phyloP scores from a whole-genome alignment of 2,329 filamentous ascomycete species.

The Cadophora gregata region DNA sequence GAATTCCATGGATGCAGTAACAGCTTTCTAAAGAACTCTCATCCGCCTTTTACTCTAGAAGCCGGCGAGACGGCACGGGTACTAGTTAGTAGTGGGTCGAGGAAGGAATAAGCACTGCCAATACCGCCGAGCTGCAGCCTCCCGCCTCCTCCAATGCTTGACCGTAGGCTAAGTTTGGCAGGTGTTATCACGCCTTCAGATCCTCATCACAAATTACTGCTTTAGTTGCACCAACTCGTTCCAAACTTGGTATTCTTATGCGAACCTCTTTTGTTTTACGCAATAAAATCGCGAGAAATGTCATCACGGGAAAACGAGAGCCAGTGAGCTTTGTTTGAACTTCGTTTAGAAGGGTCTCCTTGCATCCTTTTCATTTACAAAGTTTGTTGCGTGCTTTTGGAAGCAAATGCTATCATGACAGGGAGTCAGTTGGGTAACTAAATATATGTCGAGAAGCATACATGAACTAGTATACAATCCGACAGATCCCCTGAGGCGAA shows the following conservation, averaged over 20 bases:
- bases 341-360: not conserved
- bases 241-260: not conserved
- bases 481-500: not conserved
- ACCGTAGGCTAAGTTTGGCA: constrained; percentile 2
- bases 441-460: not conserved
- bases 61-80: not conserved
- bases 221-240: not conserved
- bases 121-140: constrained; percentile 7
- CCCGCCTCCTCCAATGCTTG: constrained; percentile 3
- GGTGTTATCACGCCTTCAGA: constrained; percentile 8
- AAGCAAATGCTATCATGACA: not conserved
- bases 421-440: not conserved
- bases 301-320: not conserved
- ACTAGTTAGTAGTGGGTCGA: not conserved
- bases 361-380: not conserved
- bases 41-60: not conserved
- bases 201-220: not conserved
- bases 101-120: constrained; percentile 2
- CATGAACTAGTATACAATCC: not conserved
- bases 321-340: not conserved
- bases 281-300: not conserved
- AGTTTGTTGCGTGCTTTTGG: not conserved
- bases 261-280: not conserved
- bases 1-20: not conserved
- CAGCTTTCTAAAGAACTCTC: not conserved